These are phyloP conservation scores for Carex cristatella DNA, from an alignment of 176 grass and related monocot species.

Conservation along the genomic window DNA sequence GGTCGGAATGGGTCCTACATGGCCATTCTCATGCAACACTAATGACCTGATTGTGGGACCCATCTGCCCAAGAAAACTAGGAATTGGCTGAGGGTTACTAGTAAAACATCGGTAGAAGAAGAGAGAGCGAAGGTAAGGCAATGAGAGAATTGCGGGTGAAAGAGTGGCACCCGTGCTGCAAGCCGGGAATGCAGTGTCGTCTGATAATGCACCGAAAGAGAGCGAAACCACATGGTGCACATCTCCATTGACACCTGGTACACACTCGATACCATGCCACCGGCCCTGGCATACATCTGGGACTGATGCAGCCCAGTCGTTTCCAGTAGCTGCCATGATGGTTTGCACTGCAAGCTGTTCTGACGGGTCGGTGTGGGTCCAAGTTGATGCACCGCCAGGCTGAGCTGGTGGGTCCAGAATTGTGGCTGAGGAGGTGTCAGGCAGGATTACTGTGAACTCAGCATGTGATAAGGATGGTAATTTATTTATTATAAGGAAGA, in stretches of 20 bases:
- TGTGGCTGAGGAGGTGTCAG: slow-evolving; percentile 42
- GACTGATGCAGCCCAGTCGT: slow-evolving; percentile 59
- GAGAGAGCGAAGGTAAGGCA: slow-evolving; percentile 78
- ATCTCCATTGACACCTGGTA: slow-evolving; percentile 40
- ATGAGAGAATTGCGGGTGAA: slow-evolving; percentile 54
- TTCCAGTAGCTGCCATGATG: slow-evolving; percentile 76
- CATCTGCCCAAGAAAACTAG: slow-evolving; percentile 60
- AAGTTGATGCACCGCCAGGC: slow-evolving; percentile 45
- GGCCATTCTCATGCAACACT: slow-evolving; percentile 80
- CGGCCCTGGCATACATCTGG: slow-evolving; percentile 79
- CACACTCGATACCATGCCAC: slow-evolving; percentile 99
- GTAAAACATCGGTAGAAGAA: slow-evolving; percentile 97
- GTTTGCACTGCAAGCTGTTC: slow-evolving; percentile 79
- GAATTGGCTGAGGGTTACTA: slow-evolving; percentile 52
- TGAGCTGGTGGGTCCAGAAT: slow-evolving; percentile 40
- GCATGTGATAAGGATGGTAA: slow-evolving; percentile 9
- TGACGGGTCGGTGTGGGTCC: slow-evolving; percentile 49
- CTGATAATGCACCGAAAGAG: slow-evolving; percentile 85
- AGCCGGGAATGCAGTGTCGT: slow-evolving; percentile 88
- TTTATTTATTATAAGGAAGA: neutral
- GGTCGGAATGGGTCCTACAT: slow-evolving; percentile 52
- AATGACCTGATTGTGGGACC: slow-evolving; percentile 55
- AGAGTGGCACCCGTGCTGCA: slow-evolving; percentile 54
- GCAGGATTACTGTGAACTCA: slow-evolving; percentile 81
- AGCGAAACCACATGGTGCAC: slow-evolving; percentile 88